These are phyloP conservation scores for Leccinum uliginosum DNA, from an alignment of 768 basidiomycete species.

Conservation along the genomic window DNA sequence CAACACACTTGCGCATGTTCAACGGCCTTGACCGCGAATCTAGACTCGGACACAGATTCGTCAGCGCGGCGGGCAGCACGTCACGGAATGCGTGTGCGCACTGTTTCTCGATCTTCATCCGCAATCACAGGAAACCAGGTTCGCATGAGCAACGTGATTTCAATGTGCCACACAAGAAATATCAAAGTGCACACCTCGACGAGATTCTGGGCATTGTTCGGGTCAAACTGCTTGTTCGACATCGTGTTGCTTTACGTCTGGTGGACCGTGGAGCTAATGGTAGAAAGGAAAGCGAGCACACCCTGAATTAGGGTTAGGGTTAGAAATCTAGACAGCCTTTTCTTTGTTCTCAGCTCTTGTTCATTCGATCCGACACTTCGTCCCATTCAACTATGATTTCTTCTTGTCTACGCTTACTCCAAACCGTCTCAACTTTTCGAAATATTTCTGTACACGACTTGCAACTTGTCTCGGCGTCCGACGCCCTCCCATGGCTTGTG, in stretches of 20 bases:
- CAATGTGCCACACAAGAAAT: slow-evolving; percentile 8
- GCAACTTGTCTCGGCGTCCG: slow-evolving; percentile 83
- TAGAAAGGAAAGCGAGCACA: not conserved
- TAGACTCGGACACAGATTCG: slow-evolving; percentile 9
- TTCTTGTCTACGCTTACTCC: slow-evolving; percentile 45
- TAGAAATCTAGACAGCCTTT: not conserved
- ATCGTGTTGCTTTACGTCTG: slow-evolving; percentile 33
- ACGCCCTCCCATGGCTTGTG: slow-evolving; percentile 71
- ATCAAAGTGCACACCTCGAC: slow-evolving; percentile 57
- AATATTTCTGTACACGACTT: slow-evolving; percentile 84
- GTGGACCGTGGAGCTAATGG: not conserved
- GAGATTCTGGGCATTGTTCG: slow-evolving; percentile 88
- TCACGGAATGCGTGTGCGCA: slow-evolving; percentile 36
- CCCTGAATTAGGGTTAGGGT: slow-evolving; percentile 25
- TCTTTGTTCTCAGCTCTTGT: not conserved
- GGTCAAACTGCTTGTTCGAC: slow-evolving; percentile 64
- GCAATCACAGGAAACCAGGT: slow-evolving; percentile 2
- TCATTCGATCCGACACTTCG: not conserved
- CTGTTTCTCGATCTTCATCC: slow-evolving; percentile 89
- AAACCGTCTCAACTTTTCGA: slow-evolving; percentile 76
- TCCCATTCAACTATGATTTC: slow-evolving; percentile 13
- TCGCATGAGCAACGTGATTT: slow-evolving; percentile 20
- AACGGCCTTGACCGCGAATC: slow-evolving; percentile 74
- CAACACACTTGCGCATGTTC: slow-evolving; percentile 86
- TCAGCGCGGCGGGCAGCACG: slow-evolving; percentile 6